Conservation (phyloP, 2,329 filamentous ascomycete genomes). For the Dichotomopilus funicola region DNA sequence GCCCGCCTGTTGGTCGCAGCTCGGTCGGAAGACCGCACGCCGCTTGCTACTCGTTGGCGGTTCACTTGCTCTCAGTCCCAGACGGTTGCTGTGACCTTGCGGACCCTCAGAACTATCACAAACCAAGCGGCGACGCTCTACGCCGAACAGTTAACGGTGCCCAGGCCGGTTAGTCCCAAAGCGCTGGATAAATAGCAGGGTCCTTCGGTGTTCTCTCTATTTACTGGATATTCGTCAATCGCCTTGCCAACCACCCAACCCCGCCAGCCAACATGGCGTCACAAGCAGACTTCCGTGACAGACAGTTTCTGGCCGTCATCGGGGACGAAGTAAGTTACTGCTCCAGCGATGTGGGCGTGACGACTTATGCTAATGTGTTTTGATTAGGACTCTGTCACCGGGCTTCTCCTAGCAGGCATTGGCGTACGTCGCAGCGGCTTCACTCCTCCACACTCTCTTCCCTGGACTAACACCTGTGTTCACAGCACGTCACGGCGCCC, state of each 20-base stretch:
- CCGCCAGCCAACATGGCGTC: slow-evolving; percentile 37
- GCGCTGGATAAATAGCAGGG: too few species aligned
- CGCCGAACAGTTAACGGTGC: too few species aligned
- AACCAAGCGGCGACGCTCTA: too few species aligned
- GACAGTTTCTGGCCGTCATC: slow-evolving; percentile 95
- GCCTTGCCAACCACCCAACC: neutral
- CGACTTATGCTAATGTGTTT: slow-evolving; percentile 12
- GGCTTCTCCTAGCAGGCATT: slow-evolving; percentile 88
- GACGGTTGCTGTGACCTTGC: too few species aligned
- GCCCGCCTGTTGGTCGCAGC: slow-evolving; percentile 3
- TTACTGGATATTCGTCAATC: neutral
- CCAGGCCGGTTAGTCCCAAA: too few species aligned
- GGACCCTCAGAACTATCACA: too few species aligned
- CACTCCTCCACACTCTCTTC: neutral
- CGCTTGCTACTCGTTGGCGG: too few species aligned
- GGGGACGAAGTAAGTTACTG: slow-evolving; percentile 73
- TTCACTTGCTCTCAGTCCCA: too few species aligned
- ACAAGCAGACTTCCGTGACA: slow-evolving; percentile 65
- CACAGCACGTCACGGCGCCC: slow-evolving; percentile 79
- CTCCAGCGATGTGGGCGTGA: neutral
- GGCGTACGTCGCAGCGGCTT: slow-evolving; percentile 53
- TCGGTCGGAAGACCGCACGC: too few species aligned
- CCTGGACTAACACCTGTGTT: neutral
- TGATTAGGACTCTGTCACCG: slow-evolving; percentile 87
- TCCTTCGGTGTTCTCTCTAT: neutral